These are phyloP conservation scores for Schrenkiella parvula DNA, from an alignment of 345 rosid species.

Conservation along the genomic window DNA sequence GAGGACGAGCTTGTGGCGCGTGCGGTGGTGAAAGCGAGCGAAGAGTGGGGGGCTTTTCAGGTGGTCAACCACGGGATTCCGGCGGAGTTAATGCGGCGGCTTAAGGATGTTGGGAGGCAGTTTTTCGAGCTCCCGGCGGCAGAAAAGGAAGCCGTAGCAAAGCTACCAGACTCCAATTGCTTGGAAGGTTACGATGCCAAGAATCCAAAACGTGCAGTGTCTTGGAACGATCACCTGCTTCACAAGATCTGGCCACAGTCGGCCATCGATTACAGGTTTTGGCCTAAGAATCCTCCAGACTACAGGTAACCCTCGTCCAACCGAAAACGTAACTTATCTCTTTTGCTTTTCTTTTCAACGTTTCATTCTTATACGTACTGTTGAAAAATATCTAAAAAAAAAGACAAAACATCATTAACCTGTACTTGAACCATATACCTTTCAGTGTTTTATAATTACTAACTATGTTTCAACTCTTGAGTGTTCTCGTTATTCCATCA, in stretches of 20 bases:
- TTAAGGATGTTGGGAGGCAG: slow-evolving; percentile 46
- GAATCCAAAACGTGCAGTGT: not conserved
- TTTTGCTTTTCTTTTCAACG: too few relatives aligned
- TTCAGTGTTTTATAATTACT: not conserved
- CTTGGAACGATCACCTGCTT: slow-evolving; percentile 43
- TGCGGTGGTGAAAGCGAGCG: slow-evolving; percentile 35
- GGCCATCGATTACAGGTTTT: slow-evolving; percentile 39
- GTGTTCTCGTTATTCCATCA: not conserved
- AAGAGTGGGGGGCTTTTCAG: slow-evolving; percentile 42
- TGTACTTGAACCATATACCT: too few relatives aligned
- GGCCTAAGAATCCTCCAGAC: slow-evolving; percentile 60
- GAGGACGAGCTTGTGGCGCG: slow-evolving; percentile 23
- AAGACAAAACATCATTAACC: not conserved
- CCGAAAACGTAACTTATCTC: not conserved
- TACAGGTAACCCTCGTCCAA: slow-evolving; percentile 40
- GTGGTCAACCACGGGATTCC: slow-evolving; percentile 38
- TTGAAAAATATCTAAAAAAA: not conserved
- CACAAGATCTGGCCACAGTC: slow-evolving; percentile 68
- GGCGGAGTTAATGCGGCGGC: slow-evolving; percentile 31
- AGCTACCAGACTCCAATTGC: slow-evolving; percentile 18
- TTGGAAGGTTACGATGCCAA: slow-evolving; percentile 43
- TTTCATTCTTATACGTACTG: not conserved
- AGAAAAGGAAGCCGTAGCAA: slow-evolving; percentile 50
- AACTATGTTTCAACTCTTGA: not conserved
- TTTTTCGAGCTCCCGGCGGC: slow-evolving; percentile 56